phyloP scores from a whole-genome alignment of 768 basidiomycete genomes.

The Termitomyces sp. region DNA sequence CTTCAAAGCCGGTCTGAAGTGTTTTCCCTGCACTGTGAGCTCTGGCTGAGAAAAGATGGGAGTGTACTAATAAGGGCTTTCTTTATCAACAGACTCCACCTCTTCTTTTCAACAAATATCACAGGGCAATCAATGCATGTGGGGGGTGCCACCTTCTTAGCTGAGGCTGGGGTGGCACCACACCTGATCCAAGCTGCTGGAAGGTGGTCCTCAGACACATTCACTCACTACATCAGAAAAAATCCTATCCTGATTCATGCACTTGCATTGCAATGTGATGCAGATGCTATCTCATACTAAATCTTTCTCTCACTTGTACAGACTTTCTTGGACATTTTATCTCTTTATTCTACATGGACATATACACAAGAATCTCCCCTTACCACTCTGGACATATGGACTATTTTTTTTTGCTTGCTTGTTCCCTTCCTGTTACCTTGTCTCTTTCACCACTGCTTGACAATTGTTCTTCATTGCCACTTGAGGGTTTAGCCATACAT shows the following conservation, averaged over 20 bases:
- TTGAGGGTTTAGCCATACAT: too few relatives aligned
- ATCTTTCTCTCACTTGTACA: too few relatives aligned
- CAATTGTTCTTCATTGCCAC: too few relatives aligned
- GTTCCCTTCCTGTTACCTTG: too few relatives aligned
- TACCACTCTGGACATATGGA: too few relatives aligned
- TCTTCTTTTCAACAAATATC: constrained; percentile 7
- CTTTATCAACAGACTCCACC: constrained; percentile 11
- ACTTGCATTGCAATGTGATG: neutral
- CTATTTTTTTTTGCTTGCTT: too few relatives aligned
- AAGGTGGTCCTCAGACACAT: constrained; percentile 29
- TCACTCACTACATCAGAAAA: constrained; percentile 22
- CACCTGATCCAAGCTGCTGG: constrained; percentile 28
- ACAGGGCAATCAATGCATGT: constrained; percentile 36
- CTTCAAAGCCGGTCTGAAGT: neutral
- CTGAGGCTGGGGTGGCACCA: constrained; percentile 21
- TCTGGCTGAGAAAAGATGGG: constrained; percentile 15
- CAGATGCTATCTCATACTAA: too few relatives aligned
- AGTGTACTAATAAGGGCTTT: constrained; percentile 12
- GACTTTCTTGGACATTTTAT: too few relatives aligned
- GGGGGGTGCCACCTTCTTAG: constrained; percentile 33
- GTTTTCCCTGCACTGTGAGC: neutral
- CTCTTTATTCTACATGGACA: too few relatives aligned
- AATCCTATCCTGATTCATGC: constrained; percentile 16
- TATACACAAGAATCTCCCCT: too few relatives aligned
- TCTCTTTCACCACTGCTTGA: too few relatives aligned